phyloP scores from a whole-genome alignment of 805 yeast species.

The Candida montana region DNA sequence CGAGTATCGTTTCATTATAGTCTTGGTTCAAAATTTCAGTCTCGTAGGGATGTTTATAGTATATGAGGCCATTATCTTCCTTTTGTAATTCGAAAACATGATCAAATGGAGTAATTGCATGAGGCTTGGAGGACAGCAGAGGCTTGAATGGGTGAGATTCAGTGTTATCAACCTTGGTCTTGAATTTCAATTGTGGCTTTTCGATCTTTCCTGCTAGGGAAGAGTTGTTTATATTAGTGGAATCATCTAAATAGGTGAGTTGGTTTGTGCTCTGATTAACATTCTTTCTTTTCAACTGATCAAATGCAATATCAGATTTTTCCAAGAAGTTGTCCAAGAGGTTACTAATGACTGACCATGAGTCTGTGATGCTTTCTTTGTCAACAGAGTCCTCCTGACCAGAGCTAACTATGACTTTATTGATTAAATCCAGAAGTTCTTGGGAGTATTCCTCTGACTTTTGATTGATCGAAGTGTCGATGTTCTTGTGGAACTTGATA shows the following conservation, averaged over 20 bases:
- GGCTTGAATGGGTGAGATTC: slow-evolving; percentile 76
- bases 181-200: slow-evolving; percentile 70
- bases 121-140: slow-evolving; percentile 63
- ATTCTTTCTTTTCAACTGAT: slow-evolving; percentile 27
- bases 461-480: slow-evolving; percentile 44
- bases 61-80: slow-evolving; percentile 42
- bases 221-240: slow-evolving; percentile 15
- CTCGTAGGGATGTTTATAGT: slow-evolving; percentile 76
- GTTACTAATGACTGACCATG: slow-evolving; percentile 61
- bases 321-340: slow-evolving; percentile 70
- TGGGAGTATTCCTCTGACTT: slow-evolving; percentile 37
- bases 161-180: slow-evolving; percentile 56
- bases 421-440: slow-evolving; percentile 40
- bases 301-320: slow-evolving; percentile 66
- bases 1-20: slow-evolving; percentile 57
- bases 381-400: slow-evolving; percentile 26
- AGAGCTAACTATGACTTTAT: slow-evolving; percentile 34
- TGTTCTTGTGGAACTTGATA: slow-evolving; percentile 63
- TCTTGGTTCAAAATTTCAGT: slow-evolving; percentile 64
- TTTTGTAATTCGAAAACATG: slow-evolving; percentile 39
- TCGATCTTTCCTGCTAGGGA: slow-evolving; percentile 29
- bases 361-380: slow-evolving; percentile 40
- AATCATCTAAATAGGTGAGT: slow-evolving; percentile 49
- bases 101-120: slow-evolving; percentile 53
- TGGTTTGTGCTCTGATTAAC: slow-evolving; percentile 8